A percentile compares a stretch with the other conserved stretches of the same genome.
These are phyloP conservation scores for Neurospora sp. DNA, from an alignment of 495 filamentous ascomycete species.

Conservation along the genomic window DNA sequence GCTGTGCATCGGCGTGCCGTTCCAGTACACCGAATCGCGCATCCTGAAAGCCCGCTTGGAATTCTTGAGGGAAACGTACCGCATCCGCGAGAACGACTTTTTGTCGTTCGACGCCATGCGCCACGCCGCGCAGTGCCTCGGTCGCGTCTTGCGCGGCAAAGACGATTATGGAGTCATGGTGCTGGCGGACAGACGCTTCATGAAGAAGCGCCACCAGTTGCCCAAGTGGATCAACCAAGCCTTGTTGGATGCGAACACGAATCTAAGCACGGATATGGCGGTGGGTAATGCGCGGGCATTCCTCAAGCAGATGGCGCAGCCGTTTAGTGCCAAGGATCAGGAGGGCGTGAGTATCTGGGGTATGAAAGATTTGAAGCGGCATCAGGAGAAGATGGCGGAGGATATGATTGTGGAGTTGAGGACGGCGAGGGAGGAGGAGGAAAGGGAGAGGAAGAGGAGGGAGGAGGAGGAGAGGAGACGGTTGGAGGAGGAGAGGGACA, in stretches of 20 bases:
- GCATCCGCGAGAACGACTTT: constrained; percentile 96
- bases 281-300: constrained; percentile 84
- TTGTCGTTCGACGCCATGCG: constrained; percentile 98
- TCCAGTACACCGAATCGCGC: constrained; percentile 97
- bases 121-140: constrained; percentile 93
- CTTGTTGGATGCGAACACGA: constrained; percentile 70
- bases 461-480: constrained; percentile 9
- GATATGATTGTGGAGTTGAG: constrained; percentile 40
- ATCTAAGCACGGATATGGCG: constrained; percentile 91
- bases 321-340: constrained; percentile 71
- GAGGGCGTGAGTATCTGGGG: constrained; percentile 92
- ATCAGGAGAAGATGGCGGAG: constrained; percentile 68
- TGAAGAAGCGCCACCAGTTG: constrained; percentile 78
- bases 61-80: constrained; percentile 92
- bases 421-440: constrained; percentile 14
- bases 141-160: constrained; percentile 90
- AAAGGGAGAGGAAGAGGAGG: constrained; percentile 24
- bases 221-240: constrained; percentile 97
- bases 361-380: constrained; percentile 59
- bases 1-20: constrained; percentile 92
- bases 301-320: constrained; percentile 80
- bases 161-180: constrained; percentile 99
- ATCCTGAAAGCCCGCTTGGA: constrained; percentile 94
- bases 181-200: constrained; percentile 82
- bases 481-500: constrained; percentile 3